Evolutionary conservation across 2,329 filamentous ascomycete species (phyloP).

Genomic region (Pezicula neosporulosa): DNA sequence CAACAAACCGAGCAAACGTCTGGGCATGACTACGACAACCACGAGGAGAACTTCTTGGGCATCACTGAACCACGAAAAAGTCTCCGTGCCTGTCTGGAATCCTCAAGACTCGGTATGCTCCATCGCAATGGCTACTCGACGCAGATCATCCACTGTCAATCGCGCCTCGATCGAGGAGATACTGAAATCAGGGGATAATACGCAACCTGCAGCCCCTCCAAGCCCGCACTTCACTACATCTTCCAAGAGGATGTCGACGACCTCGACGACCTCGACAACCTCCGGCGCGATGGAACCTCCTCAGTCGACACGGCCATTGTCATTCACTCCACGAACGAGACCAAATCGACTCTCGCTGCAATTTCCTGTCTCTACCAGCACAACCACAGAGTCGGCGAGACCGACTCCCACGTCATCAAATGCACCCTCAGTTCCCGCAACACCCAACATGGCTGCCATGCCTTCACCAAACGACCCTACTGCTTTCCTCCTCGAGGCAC

Average conservation of each 20-base stretch:
- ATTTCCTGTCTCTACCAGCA: conserved; percentile 27
- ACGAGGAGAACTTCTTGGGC: conserved; percentile 17
- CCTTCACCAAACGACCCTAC: conserved; percentile 25
- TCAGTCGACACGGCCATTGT: conserved; percentile 21
- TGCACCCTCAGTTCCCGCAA: conserved; percentile 20
- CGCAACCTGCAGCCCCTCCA: conserved; percentile 17
- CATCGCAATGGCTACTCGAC: conserved; percentile 21
- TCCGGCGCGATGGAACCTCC: conserved; percentile 20
- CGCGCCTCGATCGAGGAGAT: conserved; percentile 25
- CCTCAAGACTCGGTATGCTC: conserved; percentile 19
- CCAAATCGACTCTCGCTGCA: conserved; percentile 28
- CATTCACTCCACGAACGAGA: conserved; percentile 19
- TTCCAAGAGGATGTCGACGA: conserved; percentile 13
- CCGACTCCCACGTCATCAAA: conserved; percentile 26
- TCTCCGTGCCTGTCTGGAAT: conserved; percentile 2
- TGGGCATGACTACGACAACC: conserved; percentile 17
- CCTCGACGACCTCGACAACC: conserved; percentile 2
- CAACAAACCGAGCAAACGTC: conserved; percentile 9
- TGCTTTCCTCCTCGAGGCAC: conserved; percentile 77
- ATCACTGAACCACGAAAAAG: conserved; percentile 15
- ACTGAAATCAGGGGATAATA: conserved; percentile 21
- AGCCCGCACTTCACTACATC: conserved; percentile 22
- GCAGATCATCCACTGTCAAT: conserved; percentile 22
- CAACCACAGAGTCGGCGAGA: conserved; percentile 19
- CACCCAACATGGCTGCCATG: conserved; percentile 16